phyloP scores from a whole-genome alignment of 2,329 filamentous ascomycete species.

The Colletotrichum cordylinicola region DNA sequence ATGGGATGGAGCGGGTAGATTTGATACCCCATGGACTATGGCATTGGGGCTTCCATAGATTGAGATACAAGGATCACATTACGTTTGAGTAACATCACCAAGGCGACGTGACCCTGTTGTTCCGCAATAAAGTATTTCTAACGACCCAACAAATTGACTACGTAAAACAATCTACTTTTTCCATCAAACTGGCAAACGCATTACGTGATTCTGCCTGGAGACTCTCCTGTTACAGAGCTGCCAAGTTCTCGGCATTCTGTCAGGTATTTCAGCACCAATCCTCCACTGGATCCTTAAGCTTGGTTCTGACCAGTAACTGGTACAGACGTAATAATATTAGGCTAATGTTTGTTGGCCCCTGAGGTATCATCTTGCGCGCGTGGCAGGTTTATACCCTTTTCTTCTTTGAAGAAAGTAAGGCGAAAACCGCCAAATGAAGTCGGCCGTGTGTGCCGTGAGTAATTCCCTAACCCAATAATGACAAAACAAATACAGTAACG shows the following conservation, averaged over 20 bases:
- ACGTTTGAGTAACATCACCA: not conserved
- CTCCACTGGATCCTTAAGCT: not conserved
- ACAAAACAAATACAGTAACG: constrained; percentile 32
- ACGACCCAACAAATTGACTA: not conserved
- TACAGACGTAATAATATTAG: constrained; percentile 8
- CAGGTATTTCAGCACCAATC: not conserved
- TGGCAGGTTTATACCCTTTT: not conserved
- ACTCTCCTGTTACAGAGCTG: not conserved
- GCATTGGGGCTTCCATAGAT: not conserved
- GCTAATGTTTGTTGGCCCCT: not conserved
- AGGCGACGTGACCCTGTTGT: not conserved
- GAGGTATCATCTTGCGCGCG: constrained; percentile 4
- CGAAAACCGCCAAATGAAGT: not conserved
- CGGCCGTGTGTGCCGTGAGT: not conserved
- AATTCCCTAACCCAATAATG: not conserved
- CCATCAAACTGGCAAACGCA: not conserved
- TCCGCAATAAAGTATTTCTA: not conserved
- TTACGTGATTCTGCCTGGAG: not conserved
- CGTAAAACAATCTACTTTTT: not conserved
- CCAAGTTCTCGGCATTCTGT: not conserved
- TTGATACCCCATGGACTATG: not conserved
- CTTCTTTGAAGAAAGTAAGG: not conserved
- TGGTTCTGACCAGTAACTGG: not conserved
- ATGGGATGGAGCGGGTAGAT: not conserved
- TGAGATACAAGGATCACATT: not conserved